Evolutionary conservation across 352 stramenopile species (phyloP), one percentile per base, ranked within the genome.

Genomic region (Phytopythium delawarense): DNA sequence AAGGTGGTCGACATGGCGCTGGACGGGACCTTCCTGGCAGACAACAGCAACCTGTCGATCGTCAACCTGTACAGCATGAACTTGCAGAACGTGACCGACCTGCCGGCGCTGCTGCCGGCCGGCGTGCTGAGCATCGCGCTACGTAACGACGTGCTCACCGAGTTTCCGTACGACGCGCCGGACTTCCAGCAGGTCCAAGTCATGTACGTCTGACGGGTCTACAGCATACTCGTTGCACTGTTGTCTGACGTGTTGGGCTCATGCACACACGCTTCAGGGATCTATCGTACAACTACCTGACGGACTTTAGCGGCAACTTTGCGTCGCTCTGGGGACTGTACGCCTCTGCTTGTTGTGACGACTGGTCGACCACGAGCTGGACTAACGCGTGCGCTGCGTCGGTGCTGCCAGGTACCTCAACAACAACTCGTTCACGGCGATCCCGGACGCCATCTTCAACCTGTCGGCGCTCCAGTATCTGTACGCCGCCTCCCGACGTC

Each of bases 31-130:
- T 50, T 71, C 37, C 42, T 65, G 25, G 66, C 65, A 1, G 62
- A 58, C 11, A 58, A 68, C 42, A 59, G 39, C 25, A 63, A 71
- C 34, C 55, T 71, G 25, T 65, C 56, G 13, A 35, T 53, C 23
- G 58, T 72, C 34, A 58, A 49, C 58, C 34, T 71, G 35, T 53
- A 72, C 44, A 62, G 57, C 12, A 60, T 77, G 0, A 67, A 72
- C 25, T 28, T 76, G 11, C 20, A 28, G 23, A n/a, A 30, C 8
- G 32, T 57, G 32, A 57, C 18, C 18, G 28, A 57, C n/a, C 32
- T 57, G 51, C 51, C 51, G 34, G 32, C 51, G 30, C 32, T 42
- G 18, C 30, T 57, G 34, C 51, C 51, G 15, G 20, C 18, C 30
- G 23, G 23, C 51, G 32, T 57, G 13, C 16, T 45, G 32, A 45